Evolutionary conservation across 192 early-diverging fungal species (phyloP), one percentile per base, ranked within the genome.

Genomic region (Glomus cerebriforme): DNA sequence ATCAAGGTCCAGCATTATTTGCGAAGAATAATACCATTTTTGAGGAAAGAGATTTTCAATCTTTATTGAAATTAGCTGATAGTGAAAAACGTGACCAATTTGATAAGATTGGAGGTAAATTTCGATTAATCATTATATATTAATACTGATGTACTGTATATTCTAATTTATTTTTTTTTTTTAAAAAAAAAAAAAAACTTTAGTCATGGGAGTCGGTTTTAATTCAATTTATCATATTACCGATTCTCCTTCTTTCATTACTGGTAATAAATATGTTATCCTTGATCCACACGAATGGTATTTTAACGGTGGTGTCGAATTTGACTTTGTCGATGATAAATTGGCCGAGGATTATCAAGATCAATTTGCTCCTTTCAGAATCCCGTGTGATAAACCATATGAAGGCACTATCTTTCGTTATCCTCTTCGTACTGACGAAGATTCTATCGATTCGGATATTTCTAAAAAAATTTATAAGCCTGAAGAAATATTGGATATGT

Each of bases 391-490:
- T 22, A 59, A 62, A 7, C 24, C 81, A 2, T 85, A 78, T 59
- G n/a, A 69, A 9, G 84, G 84, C 31, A 85, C 84, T 3, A 74
- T 85, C 15, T 85, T 85, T 27, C 76, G 84, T 5, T 84, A 82
- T 62, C 83, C 84, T 12, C 73, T 85, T 8, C 81, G 83, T 32
- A 85, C 39, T 12, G 39, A 43, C 12, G 39, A 43, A 43, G 39
- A 83, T 31, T 80, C 83, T 39, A 39, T 68, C 17, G 37, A 10
- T 2, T 85, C 84, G 1, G 17, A 72, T 5, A 59, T 85, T 0
- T 82, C 84, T 3, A 75, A 73, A 15, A 73, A 73, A 29, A 32
- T 47, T 6, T 84, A 83, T 22, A 24, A 79, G 0, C 32, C 82
- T 0, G 67, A 81, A 13, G 63, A 77, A 71, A 79, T 84, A 68